Base-by-base conservation (phyloP, 441 rosid species). In the Gossypium trilobum region DNA sequence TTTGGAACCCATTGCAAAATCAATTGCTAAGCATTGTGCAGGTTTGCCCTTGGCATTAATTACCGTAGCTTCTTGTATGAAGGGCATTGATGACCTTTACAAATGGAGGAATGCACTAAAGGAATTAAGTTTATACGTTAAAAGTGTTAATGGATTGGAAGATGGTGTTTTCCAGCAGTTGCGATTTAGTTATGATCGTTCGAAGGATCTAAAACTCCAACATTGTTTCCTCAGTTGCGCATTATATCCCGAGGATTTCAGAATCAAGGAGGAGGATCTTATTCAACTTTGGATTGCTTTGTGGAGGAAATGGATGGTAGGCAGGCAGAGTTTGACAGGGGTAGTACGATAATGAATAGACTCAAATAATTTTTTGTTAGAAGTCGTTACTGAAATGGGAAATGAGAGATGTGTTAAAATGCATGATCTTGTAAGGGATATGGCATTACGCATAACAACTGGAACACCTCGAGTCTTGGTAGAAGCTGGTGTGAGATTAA, bases 51-150 rank as follows among this genome's bases (percentile, higher is more conserved):
- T 52, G 11, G 57, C 11, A 17, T 6, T 52, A 52, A 52, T 16
- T 1, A 16, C 57, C 1, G 36, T 31, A 31, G 36, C 36, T 31
- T 31, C 36, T 31, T 31, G 36, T 31, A 31, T 31, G 36, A 31
- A 31, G 36, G 23, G 57, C 4, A 17, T 16, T 0, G 7, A 52
- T 52, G 23, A 17, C 23, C 11, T 52, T 52, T 6, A 16, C 8
- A 1, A 11, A 6, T 17, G 23, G 23, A 52, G 23, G 2, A 52
- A 52, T 52, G 23, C 57, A 16, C 11, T 5, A 0, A 6, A 52
- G 57, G 84, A 85, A 67, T 77, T 85, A 1, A 81, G 4, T 44
- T 9, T 10, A 2, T 2, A 44, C 4, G 13, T 44, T 2, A 44
- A 44, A 2, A 44, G 51, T 44, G 51, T 44, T 2, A 46, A 46